phyloP scores from a whole-genome alignment of 2,329 filamentous ascomycete species.

The Proliferodiscus dingleyae region DNA sequence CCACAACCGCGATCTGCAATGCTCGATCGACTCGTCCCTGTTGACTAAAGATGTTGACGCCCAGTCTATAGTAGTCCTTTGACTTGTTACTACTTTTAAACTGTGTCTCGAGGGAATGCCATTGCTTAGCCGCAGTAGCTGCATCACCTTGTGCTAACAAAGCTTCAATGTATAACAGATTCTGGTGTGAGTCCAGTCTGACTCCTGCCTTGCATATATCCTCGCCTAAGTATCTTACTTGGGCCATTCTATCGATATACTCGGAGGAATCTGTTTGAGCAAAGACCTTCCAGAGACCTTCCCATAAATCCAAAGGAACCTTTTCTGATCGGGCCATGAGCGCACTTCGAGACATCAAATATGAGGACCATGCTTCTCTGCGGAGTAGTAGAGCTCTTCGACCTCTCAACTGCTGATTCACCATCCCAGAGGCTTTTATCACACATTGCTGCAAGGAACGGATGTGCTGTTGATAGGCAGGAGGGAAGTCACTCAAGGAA shows the following conservation, averaged over 20 bases:
- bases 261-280: slow-evolving; percentile 40
- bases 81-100: slow-evolving; percentile 28
- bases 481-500: slow-evolving; percentile 29
- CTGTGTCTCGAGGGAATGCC: slow-evolving; percentile 32
- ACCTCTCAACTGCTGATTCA: slow-evolving; percentile 14
- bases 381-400: too few relatives aligned
- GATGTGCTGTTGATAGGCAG: neutral
- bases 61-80: slow-evolving; percentile 57
- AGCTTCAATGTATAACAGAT: slow-evolving; percentile 64
- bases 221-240: slow-evolving; percentile 56
- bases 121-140: slow-evolving; percentile 31
- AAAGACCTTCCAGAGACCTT: slow-evolving; percentile 60
- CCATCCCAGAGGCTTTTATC: neutral
- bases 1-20: slow-evolving; percentile 48
- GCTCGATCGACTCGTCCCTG: slow-evolving; percentile 55
- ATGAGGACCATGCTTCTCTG: slow-evolving; percentile 43
- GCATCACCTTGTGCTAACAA: slow-evolving; percentile 59
- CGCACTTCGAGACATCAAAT: slow-evolving; percentile 43
- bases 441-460: neutral
- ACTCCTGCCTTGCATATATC: slow-evolving; percentile 61
- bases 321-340: slow-evolving; percentile 44
- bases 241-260: slow-evolving; percentile 53
- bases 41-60: slow-evolving; percentile 58
- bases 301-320: slow-evolving; percentile 58
- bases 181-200: slow-evolving; percentile 50